phyloP scores from a whole-genome alignment of 2,329 filamentous ascomycete genomes.

The Botrytis galanthina region DNA sequence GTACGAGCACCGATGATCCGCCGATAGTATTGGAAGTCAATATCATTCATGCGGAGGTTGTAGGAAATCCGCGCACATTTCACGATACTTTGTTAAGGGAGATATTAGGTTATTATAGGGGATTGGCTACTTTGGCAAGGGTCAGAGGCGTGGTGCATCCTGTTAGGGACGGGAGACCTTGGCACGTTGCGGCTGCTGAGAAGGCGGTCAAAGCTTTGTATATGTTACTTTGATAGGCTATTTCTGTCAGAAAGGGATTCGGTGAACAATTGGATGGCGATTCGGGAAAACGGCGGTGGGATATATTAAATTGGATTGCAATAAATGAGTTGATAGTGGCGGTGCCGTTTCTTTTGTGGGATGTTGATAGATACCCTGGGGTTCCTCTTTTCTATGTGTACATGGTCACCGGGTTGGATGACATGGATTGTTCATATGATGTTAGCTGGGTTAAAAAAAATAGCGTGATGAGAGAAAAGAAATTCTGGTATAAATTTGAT shows the following conservation, averaged over 20 bases:
- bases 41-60: constrained; percentile 53
- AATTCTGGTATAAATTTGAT: neutral
- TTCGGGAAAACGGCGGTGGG: neutral
- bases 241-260: neutral
- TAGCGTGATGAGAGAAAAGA: neutral
- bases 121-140: constrained; percentile 65
- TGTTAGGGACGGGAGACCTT: constrained; percentile 64
- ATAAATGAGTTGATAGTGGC: neutral
- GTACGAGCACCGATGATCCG: constrained; percentile 54
- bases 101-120: constrained; percentile 66
- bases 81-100: constrained; percentile 68
- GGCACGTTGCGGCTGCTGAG: constrained; percentile 72
- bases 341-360: constrained; percentile 11
- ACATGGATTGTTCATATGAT: neutral
- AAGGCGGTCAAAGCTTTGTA: constrained; percentile 66
- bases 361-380: constrained; percentile 15
- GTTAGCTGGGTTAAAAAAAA: neutral
- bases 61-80: constrained; percentile 36
- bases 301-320: neutral
- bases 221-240: constrained; percentile 53
- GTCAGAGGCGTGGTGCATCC: constrained; percentile 61
- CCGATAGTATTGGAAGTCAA: constrained; percentile 63
- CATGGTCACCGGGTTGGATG: neutral
- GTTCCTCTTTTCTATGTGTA: constrained; percentile 9
- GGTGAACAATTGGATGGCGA: neutral